Base-by-base conservation (phyloP, 2,329 filamentous ascomycete genomes). In the Colletotrichum limetticola region DNA sequence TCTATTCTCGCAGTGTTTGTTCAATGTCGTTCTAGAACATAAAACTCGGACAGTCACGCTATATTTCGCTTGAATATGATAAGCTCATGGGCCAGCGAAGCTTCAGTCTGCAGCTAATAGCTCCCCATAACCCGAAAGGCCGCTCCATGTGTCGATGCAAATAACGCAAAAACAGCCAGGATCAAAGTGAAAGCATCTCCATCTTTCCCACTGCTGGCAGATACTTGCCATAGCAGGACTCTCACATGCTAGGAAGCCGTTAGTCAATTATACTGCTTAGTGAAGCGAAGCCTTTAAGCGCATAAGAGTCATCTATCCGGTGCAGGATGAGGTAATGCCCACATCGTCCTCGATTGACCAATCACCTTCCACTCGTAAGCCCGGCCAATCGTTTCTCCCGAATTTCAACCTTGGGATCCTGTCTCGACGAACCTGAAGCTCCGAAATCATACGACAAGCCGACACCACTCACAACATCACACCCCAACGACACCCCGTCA, bases 371-470 rank as follows among this genome's bases (percentile, higher is more conserved):
- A 16, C 56, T 37, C 24, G 4, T 52, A 30, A 12, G 6, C 53
- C 70, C 73, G 71, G 71, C 73, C 73, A 74, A 74, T 74, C 73
- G 71, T 70, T 74, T 73, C 73, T 74, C 70, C 73, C 71, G 62
- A 73, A 74, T 66, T 74, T 61, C 68, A 69, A 74, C 66, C 60
- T 69, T 64, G 35, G 37, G 53, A 59, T 53, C 42, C 49, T 35
- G 58, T 53, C 37, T 49, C 37, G 55, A 66, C 64, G 68, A 71
- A 68, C 64, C 64, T 64, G 70, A 74, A 74, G 65, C 69, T 74
- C 72, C 65, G 61, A 74, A 69, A 74, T 74, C 73, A 74, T 74
- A 74, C 73, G 73, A 74, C 69, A 69, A 46, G 63, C 63, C 55
- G 61, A 57, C 58, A 67, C 68, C 60, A 59, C 57, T 69, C 46